phyloP scores from a whole-genome alignment of 2,329 filamentous ascomycete species.

The Alternaria atra region DNA sequence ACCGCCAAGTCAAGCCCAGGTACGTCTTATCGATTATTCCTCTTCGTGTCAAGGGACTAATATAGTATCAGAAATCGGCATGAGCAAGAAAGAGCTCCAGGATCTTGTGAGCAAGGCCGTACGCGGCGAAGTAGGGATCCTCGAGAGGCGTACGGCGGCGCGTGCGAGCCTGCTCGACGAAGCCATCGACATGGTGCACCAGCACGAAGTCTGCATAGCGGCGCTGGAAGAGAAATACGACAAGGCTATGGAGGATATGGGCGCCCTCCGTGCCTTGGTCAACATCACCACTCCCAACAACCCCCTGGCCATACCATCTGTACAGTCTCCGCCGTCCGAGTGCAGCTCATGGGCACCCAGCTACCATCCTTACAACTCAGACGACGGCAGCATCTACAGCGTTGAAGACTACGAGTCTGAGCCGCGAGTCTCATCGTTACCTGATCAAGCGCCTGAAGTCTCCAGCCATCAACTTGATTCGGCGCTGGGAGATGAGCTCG shows the following conservation, averaged over 20 bases:
- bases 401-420: background rate
- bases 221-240: background rate
- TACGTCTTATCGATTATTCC: background rate
- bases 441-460: constrained; percentile 2
- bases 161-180: background rate
- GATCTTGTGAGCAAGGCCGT: background rate
- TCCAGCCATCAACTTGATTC: constrained; percentile 4
- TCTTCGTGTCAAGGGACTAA: background rate
- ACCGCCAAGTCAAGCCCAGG: background rate
- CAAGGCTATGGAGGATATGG: constrained; percentile 4
- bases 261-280: background rate
- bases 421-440: background rate
- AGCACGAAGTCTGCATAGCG: constrained; percentile 1
- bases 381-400: background rate
- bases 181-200: background rate
- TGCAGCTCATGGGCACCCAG: constrained; percentile 2
- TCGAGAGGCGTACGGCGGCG: background rate
- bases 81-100: background rate
- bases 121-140: background rate
- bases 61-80: background rate
- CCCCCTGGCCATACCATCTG: background rate
- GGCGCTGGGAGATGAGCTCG: constrained; percentile 1
- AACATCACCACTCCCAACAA: background rate
- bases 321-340: constrained; percentile 1
- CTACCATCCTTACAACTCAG: constrained; percentile 1